phyloP scores from a whole-genome alignment of 2,329 filamentous ascomycete genomes.

The Neocucurbitaria cava region DNA sequence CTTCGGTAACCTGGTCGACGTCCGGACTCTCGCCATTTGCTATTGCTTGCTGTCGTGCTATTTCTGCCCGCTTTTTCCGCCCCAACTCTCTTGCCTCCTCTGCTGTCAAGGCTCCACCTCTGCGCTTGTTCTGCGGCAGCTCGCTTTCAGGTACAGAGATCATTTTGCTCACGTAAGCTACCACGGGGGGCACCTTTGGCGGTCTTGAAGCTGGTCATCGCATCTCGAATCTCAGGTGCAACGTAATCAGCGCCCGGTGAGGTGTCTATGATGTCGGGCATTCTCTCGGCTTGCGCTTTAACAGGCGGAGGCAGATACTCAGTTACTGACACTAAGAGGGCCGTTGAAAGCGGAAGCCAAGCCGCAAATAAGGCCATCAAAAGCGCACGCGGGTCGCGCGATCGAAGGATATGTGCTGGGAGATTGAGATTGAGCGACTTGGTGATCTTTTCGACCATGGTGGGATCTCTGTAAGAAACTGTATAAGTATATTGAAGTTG shows the following conservation, averaged over 20 bases:
- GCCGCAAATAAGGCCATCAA: conserved; percentile 85
- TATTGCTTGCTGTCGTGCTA: conserved; percentile 77
- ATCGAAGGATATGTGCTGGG: conserved; percentile 81
- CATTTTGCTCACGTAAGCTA: conserved; percentile 98
- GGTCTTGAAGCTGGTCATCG: conserved; percentile 81
- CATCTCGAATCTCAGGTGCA: conserved; percentile 72
- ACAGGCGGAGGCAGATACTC: conserved; percentile 89
- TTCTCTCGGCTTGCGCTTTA: conserved; percentile 76
- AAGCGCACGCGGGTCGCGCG: conserved; percentile 81
- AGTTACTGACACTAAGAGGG: conserved; percentile 89
- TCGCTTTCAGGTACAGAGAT: conserved; percentile 93
- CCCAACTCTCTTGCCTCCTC: conserved; percentile 91
- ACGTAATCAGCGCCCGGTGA: conserved; percentile 80
- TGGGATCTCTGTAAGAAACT: conserved; percentile 67
- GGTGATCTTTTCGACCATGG: conserved; percentile 89
- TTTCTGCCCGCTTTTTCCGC: conserved; percentile 86
- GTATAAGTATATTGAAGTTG: conserved; percentile 51
- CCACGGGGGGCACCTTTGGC: conserved; percentile 75
- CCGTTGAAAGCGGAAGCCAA: conserved; percentile 93
- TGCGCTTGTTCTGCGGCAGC: conserved; percentile 82
- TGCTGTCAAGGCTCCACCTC: conserved; percentile 72
- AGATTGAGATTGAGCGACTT: conserved; percentile 87
- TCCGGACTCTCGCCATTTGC: conserved; percentile 51
- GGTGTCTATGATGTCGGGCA: conserved; percentile 78
- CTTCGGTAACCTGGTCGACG: conserved; percentile 62